phyloP scores from a whole-genome alignment of 2,329 filamentous ascomycete species.

The Phoma sp. region DNA sequence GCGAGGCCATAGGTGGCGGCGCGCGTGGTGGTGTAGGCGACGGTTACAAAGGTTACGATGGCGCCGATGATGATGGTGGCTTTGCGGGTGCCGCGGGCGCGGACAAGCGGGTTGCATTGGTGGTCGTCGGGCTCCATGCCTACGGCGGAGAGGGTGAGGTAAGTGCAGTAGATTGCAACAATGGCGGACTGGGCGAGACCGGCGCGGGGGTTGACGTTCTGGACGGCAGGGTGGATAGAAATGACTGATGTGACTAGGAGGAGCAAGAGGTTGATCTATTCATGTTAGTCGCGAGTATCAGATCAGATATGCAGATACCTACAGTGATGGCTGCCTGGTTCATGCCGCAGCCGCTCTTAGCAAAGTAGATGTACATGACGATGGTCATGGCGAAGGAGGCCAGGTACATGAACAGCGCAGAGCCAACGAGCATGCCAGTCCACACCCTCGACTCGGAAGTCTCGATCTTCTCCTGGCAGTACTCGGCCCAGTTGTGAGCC shows the following conservation, averaged over 20 bases:
- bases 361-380: conserved; percentile 97
- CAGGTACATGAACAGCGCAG: conserved; percentile 92
- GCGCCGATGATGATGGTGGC: conserved; percentile 92
- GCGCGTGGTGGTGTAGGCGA: conserved; percentile 96
- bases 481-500: conserved; percentile 96
- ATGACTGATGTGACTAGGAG: conserved; percentile 81
- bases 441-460: conserved; percentile 83
- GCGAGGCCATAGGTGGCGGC: conserved; percentile 91
- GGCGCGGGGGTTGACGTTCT: conserved; percentile 91
- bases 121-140: conserved; percentile 98
- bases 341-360: conserved; percentile 81
- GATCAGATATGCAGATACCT: conserved; percentile 31
- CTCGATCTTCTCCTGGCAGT: conserved; percentile 93
- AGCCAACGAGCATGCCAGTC: conserved; percentile 87
- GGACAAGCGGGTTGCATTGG: conserved; percentile 90
- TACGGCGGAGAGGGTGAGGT: conserved; percentile 96
- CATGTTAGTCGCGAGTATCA: conserved; percentile 4
- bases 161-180: conserved; percentile 97
- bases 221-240: conserved; percentile 88
- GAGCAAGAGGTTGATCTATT: conserved; percentile 79
- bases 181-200: conserved; percentile 97
- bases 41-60: conserved; percentile 93
- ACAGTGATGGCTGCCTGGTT: conserved; percentile 93
- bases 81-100: conserved; percentile 84
- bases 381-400: conserved; percentile 92